Conservation (phyloP, 768 basidiomycete species). For the Fibroporia radiculosa region DNA sequence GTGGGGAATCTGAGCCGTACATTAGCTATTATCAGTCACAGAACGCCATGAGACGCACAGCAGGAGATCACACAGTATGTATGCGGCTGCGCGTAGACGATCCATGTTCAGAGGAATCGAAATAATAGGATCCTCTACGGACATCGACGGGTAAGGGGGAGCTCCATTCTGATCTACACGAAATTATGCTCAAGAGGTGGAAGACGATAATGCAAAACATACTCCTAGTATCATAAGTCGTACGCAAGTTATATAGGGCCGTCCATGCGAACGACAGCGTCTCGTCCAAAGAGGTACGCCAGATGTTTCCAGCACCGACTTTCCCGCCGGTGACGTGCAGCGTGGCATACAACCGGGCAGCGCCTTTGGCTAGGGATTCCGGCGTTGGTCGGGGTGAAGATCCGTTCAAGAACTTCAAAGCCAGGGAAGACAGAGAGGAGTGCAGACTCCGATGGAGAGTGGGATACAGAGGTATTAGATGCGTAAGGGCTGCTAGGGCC, state of each 20-base stretch:
- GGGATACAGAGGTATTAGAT: slow-evolving; percentile 60
- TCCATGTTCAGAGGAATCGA: slow-evolving; percentile 52
- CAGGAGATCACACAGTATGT: slow-evolving; percentile 46
- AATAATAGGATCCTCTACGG: slow-evolving; percentile 39
- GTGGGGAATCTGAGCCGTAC: slow-evolving; percentile 36
- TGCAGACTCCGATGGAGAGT: slow-evolving; percentile 54
- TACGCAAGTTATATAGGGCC: slow-evolving; percentile 49
- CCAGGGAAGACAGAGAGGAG: slow-evolving; percentile 41
- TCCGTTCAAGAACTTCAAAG: slow-evolving; percentile 51
- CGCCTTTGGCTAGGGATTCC: slow-evolving; percentile 32
- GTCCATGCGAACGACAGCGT: slow-evolving; percentile 59
- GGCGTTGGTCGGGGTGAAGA: slow-evolving; percentile 36
- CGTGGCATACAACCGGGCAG: slow-evolving; percentile 51
- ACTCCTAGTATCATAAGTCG: slow-evolving; percentile 50
- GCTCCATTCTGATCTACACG: slow-evolving; percentile 5
- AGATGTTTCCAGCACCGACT: slow-evolving; percentile 59
- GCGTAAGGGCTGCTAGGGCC: slow-evolving; percentile 40
- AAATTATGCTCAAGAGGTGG: background rate
- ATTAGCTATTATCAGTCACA: slow-evolving; percentile 7
- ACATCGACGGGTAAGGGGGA: slow-evolving; percentile 11
- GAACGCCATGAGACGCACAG: background rate
- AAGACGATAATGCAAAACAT: background rate
- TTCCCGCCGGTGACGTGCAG: slow-evolving; percentile 75
- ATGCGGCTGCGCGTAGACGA: slow-evolving; percentile 46
- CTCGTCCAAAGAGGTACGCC: slow-evolving; percentile 72